phyloP scores from a whole-genome alignment of 2,329 filamentous ascomycete genomes.

The Penicillium sp. region DNA sequence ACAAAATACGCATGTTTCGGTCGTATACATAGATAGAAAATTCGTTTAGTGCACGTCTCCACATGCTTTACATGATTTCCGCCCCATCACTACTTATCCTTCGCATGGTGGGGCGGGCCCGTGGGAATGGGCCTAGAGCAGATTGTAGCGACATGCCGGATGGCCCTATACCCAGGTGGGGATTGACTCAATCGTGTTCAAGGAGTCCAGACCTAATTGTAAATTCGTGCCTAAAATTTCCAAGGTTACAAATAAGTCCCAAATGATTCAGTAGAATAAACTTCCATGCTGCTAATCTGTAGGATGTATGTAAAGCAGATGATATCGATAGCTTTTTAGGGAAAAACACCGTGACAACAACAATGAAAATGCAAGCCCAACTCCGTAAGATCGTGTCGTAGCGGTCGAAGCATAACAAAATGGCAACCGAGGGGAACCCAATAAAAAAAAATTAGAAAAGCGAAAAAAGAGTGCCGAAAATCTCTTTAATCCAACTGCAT shows the following conservation, averaged over 20 bases:
- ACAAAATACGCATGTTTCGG: too few species aligned
- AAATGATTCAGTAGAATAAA: neutral
- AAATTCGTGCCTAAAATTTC: neutral
- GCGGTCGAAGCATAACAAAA: conserved; percentile 20
- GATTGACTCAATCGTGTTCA: too few species aligned
- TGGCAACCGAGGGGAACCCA: conserved; percentile 13
- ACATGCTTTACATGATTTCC: neutral
- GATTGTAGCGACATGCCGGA: neutral
- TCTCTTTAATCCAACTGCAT: conserved; percentile 48
- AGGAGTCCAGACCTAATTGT: too few species aligned
- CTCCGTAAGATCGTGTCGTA: conserved; percentile 29
- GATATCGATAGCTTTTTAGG: conserved; percentile 29
- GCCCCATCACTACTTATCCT: neutral
- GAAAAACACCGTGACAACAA: conserved; percentile 24
- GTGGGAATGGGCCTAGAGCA: neutral
- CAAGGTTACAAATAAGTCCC: neutral
- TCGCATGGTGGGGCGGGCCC: neutral
- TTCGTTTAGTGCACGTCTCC: neutral
- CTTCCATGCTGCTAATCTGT: conserved; percentile 1
- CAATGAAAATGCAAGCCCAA: conserved; percentile 27
- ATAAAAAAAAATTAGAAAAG: conserved; percentile 13
- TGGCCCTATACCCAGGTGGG: too few species aligned
- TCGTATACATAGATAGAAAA: too few species aligned
- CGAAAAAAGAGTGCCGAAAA: conserved; percentile 12
- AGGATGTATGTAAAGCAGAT: conserved; percentile 16